Evolutionary conservation across 179 eudicot genomes (phyloP), one percentile per base, ranked within the genome.

Genomic region (Spinacia oleracea): DNA sequence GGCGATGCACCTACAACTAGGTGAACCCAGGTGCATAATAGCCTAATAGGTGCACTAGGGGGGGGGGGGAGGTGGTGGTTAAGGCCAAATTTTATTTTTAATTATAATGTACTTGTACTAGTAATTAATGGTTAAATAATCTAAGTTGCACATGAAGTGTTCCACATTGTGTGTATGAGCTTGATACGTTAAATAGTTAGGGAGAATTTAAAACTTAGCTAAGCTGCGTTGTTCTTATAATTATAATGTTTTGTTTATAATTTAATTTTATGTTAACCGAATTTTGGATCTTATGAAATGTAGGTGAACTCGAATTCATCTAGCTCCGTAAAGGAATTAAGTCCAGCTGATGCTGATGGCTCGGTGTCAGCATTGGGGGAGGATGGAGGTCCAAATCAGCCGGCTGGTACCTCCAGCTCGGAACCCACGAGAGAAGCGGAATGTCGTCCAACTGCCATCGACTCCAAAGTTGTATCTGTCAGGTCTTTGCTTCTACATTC

Each of bases 251-350:
- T 50, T 18, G 1, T 20, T 15, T 51, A 9, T 21, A 2, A 38
- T 4, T 40, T 14, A n/a, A 21, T n/a, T 21, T 10, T 15, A 75
- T 70, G 63, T 75, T 74, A 58, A 38, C 15, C 62, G 38, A 29
- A 15, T 25, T 35, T 40, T 14, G 0, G 8, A 56, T 12, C 45
- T 34, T 59, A 43, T 70, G 50, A 71, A 73, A 18, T 82, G 87
- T 83, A 95, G 98, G 92, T 85, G 76, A 79, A 81, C 60, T 82
- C 89, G 20, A 84, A 77, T 81, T 82, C 87, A 2, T 78, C 85
- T 66, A 80, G 87, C 83, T 78, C 87, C 16, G 58, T 78, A 34
- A 84, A 83, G 80, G 87, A 82, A 74, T 67, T 63, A 70, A 82
- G 87, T 72, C 78, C 80, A 18, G 77, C 80, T 38, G 78, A 82